Percentiles rank a stretch among this genome's conserved stretches.
phyloP scores from a whole-genome alignment of 495 filamentous ascomycete species.

The Aspergillus panamensis region DNA sequence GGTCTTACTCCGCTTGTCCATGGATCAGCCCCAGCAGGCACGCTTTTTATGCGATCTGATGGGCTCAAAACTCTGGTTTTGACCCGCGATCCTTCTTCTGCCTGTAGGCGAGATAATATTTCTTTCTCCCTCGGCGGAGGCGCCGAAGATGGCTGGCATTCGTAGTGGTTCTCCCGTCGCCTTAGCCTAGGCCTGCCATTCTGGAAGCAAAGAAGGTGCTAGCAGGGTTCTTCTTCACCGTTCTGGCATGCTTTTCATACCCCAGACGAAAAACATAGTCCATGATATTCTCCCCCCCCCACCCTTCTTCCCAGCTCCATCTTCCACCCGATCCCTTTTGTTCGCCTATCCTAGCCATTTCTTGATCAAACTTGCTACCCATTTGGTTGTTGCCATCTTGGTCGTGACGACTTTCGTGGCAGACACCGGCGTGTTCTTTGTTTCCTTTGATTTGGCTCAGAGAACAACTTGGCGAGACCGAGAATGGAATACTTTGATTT shows the following conservation, averaged over 20 bases:
- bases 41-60: not conserved
- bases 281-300: constrained; percentile 7
- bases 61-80: not conserved
- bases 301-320: constrained; percentile 12
- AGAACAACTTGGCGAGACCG: not conserved
- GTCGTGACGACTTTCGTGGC: constrained; percentile 5
- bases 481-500: constrained; percentile 55
- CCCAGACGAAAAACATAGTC: constrained; percentile 33
- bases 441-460: not conserved
- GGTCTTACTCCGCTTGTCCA: constrained; percentile 10
- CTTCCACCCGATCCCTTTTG: not conserved
- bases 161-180: not conserved
- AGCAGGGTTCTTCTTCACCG: constrained; percentile 15
- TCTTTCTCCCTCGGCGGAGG: not conserved
- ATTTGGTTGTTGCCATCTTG: constrained; percentile 1
- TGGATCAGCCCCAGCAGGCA: constrained; percentile 5
- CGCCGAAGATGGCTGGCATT: constrained; percentile 3
- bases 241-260: constrained; percentile 30
- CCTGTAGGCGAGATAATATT: not conserved
- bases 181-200: not conserved
- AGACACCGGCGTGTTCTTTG: not conserved
- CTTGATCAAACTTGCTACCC: not conserved
- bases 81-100: not conserved
- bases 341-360: not conserved
- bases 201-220: constrained; percentile 4